phyloP scores from a whole-genome alignment of 305 asterid genomes.

The Fraxinus dipetala region DNA sequence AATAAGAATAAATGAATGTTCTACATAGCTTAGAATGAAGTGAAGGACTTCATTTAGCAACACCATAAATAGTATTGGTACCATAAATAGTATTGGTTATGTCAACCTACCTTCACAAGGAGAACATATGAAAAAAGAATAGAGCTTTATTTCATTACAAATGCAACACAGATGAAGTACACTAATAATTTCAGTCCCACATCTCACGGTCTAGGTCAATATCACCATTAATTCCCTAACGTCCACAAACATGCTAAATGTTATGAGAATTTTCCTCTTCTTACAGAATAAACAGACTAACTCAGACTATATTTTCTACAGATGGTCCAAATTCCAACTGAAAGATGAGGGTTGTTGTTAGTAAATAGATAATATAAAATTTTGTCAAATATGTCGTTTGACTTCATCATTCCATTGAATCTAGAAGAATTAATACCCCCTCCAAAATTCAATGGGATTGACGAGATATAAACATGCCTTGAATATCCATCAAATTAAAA shows the following conservation, averaged over 20 bases:
- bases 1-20: background rate
- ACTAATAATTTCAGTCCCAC: background rate
- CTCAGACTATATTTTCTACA: background rate
- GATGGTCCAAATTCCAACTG: background rate
- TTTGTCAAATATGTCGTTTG: background rate
- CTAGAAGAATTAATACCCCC: background rate
- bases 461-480: too few relatives aligned
- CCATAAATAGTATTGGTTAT: slow-evolving; percentile 3
- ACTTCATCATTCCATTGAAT: background rate
- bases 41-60: background rate
- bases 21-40: background rate
- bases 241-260: background rate
- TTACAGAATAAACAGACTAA: background rate
- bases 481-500: too few relatives aligned
- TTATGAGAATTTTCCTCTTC: background rate
- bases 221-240: background rate
- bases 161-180: background rate
- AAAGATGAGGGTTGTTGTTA: background rate
- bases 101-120: background rate
- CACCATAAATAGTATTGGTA: background rate
- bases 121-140: slow-evolving; percentile 4
- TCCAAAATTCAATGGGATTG: background rate
- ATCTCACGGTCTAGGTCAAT: background rate
- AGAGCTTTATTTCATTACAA: background rate
- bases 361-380: background rate